Evolutionary conservation across 2,329 filamentous ascomycete genomes (phyloP).

Genomic region (Ophiocordyceps camponoti-saundersi): DNA sequence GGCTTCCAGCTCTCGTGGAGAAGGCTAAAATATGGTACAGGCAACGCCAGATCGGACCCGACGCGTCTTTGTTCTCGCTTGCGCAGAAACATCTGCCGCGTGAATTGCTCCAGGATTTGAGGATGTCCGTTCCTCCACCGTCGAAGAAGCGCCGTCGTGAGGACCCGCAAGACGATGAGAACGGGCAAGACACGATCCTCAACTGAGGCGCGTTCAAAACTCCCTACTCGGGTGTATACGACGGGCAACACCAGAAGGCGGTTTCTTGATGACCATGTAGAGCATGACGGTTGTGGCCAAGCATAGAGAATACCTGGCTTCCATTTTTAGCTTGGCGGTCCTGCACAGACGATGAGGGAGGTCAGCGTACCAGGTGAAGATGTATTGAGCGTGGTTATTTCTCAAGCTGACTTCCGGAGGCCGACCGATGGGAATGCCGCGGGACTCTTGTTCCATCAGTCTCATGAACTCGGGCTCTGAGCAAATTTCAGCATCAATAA

Average conservation of each 20-base stretch:
- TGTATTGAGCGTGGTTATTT: constrained; percentile 97
- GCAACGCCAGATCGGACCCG: constrained; percentile 57
- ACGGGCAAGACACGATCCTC: constrained; percentile 19
- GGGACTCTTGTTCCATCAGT: constrained; percentile 56
- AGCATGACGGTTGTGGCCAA: constrained; percentile 86
- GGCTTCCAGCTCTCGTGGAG: constrained; percentile 6
- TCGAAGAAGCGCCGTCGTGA: constrained; percentile 26
- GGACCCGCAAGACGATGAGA: constrained; percentile 10
- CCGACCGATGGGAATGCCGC: constrained; percentile 79
- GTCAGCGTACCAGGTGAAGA: constrained; percentile 77
- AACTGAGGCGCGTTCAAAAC: constrained; percentile 33
- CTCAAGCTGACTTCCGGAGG: constrained; percentile 78
- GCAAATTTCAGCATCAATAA: constrained; percentile 1
- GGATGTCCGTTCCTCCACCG: constrained; percentile 44
- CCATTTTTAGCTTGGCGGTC: not conserved
- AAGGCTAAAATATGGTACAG: constrained; percentile 27
- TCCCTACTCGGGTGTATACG: constrained; percentile 62
- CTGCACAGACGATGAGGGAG: not conserved
- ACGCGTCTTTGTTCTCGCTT: constrained; percentile 67
- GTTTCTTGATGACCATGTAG: constrained; percentile 86
- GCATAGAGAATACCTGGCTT: constrained; percentile 63
- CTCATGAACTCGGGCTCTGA: constrained; percentile 64
- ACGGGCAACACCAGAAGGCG: constrained; percentile 52
- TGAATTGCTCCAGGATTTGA: constrained; percentile 68
- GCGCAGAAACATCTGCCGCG: constrained; percentile 68